Base-by-base conservation (phyloP, 176 grass and related monocot species). In the Paspalum vaginatum region DNA sequence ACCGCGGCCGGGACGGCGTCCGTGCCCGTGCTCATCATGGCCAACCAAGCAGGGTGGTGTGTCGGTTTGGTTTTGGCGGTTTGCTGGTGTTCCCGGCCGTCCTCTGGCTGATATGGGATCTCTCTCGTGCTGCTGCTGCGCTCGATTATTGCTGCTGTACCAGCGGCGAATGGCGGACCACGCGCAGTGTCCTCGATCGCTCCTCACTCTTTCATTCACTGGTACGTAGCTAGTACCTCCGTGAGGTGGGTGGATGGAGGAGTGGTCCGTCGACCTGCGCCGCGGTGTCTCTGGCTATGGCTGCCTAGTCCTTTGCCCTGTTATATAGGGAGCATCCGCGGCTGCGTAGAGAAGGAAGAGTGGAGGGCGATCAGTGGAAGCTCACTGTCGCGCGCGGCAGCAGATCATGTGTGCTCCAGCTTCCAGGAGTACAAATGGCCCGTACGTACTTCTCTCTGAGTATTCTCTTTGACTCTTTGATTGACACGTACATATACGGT, bases 1-100 rank as follows among this genome's bases (percentile, higher is more conserved):
- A 81, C 78, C 59, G 87, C 87, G 46, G 32, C 78, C 27, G 83
- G 65, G 56, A 77, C 77, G 78, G 20, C 40, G 72, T 13, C 51
- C 17, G 72, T 73, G 78, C 65, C 72, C 16, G 65, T 73, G 78
- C 64, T 89, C 87, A 89, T 85, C 67, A 58, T 15, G 18, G 13
- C 14, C 67, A 24, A 50, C 37, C 13, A 0, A 13, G 32, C 32
- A 32, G 32, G 32, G 22, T 21, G 48, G 7, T 73, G 17, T 82
- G 79, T 70, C 61, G 21, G 41, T 54, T 44, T 26, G 9, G 5
- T 32, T 32, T 32, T 39, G 49, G 40, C 68, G 8, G 5, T 49
- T 49, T 57, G 9, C 6, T 51, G 21, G 27, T 48, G 65, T 9
- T 11, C 43, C 21, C 17, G 42, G 37, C 16, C 52, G 27, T 43